Conservation (phyloP, 2,329 filamentous ascomycete genomes). For the Trichoderma brevicompactum region DNA sequence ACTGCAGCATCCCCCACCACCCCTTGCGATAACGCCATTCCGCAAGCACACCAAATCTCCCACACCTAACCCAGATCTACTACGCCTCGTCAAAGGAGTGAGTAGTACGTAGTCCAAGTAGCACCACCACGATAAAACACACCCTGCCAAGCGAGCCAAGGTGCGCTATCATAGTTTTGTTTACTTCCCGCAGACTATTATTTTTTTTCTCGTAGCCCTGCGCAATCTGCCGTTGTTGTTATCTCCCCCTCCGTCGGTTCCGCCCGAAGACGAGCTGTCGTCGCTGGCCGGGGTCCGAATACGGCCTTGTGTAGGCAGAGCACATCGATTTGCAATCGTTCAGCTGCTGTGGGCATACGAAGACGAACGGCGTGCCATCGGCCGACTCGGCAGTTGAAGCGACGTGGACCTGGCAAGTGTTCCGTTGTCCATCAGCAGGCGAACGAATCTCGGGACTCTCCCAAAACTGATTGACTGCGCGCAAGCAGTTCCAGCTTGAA, state of each 20-base stretch:
- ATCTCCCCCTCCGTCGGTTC: neutral
- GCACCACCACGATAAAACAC: neutral
- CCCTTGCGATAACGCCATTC: constrained; percentile 15
- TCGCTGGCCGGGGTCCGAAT: neutral
- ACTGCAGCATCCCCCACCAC: neutral
- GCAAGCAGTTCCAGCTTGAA: too few relatives aligned
- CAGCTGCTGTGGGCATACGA: neutral
- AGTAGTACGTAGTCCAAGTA: neutral
- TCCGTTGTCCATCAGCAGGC: too few relatives aligned
- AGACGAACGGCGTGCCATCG: neutral
- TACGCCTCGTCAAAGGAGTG: neutral
- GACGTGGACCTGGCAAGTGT: too few relatives aligned
- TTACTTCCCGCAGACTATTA: neutral
- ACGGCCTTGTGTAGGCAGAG: neutral
- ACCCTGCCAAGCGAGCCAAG: neutral
- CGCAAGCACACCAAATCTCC: neutral
- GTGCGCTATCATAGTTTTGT: neutral
- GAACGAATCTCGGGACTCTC: too few relatives aligned
- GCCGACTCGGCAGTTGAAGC: neutral
- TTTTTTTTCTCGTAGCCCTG: neutral
- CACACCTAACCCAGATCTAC: neutral
- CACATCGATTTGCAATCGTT: neutral
- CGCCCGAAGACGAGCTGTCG: constrained; percentile 11
- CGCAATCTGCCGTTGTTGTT: neutral
- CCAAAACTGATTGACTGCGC: too few relatives aligned